Evolutionary conservation across 2,329 filamentous ascomycete genomes (phyloP).

Genomic region (Berkeleyomyces rouxiae): DNA sequence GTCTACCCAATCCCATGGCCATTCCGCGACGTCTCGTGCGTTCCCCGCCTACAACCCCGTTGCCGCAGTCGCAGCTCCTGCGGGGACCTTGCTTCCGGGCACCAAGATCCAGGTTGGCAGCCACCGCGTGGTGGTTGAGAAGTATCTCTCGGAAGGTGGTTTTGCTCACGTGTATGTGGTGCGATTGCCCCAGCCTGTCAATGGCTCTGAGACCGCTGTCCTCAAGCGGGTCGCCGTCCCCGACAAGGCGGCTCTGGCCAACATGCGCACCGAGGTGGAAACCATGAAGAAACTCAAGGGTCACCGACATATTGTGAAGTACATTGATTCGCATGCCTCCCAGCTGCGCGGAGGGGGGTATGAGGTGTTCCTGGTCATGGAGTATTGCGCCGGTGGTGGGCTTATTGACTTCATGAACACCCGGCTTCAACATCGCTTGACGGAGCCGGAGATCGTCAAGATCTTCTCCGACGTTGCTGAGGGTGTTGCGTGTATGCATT

Average conservation of each 20-base stretch:
- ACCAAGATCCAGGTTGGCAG: constrained; percentile 93
- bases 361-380: constrained; percentile 97
- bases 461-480: constrained; percentile 95
- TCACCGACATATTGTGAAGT: constrained; percentile 88
- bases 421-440: constrained; percentile 83
- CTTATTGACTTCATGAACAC: constrained; percentile 99
- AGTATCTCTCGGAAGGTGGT: constrained; percentile 93
- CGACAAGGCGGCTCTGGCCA: constrained; percentile 83
- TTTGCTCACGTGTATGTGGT: constrained; percentile 98
- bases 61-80: no score
- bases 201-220: constrained; percentile 67
- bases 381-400: constrained; percentile 86
- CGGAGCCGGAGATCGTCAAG: constrained; percentile 90
- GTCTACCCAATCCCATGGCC: no score
- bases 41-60: no score
- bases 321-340: constrained; percentile 95
- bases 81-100: constrained; percentile 82
- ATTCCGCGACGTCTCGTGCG: no score
- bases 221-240: constrained; percentile 92
- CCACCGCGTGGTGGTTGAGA: constrained; percentile 86
- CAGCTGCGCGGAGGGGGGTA: constrained; percentile 86
- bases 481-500: constrained; percentile 97
- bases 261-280: constrained; percentile 96
- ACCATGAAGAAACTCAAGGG: constrained; percentile 99
- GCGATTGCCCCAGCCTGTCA: constrained; percentile 59